These are phyloP conservation scores for Lipomyces yarrowii DNA, from an alignment of 1,139 yeast genomes.

Conservation along the genomic window DNA sequence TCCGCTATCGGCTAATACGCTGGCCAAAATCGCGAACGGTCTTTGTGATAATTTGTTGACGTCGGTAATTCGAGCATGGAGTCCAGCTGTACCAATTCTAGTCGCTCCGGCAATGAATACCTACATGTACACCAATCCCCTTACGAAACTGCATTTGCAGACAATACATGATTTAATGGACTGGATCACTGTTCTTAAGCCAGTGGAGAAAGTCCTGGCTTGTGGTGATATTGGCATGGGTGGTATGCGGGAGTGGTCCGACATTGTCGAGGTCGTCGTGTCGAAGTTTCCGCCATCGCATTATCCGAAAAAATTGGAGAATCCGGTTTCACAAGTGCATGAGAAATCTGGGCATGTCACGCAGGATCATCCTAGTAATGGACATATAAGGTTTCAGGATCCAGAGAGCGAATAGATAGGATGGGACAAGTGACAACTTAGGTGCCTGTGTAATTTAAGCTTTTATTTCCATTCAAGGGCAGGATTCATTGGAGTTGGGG, in stretches of 20 bases:
- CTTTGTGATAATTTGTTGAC: conserved; percentile 84
- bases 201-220: conserved; percentile 89
- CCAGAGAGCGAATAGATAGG: neutral
- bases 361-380: neutral
- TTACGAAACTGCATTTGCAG: conserved; percentile 79
- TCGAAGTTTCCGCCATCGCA: conserved; percentile 41
- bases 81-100: conserved; percentile 61
- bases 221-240: conserved; percentile 98
- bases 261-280: conserved; percentile 78
- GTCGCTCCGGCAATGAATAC: conserved; percentile 99
- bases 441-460: neutral
- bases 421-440: neutral
- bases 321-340: neutral
- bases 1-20: conserved; percentile 90
- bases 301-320: conserved; percentile 13
- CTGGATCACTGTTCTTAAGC: conserved; percentile 79
- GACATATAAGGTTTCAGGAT: neutral
- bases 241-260: conserved; percentile 98
- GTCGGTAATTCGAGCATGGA: conserved; percentile 88
- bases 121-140: conserved; percentile 91
- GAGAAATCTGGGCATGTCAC: neutral
- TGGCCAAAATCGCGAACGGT: conserved; percentile 90
- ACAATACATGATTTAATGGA: conserved; percentile 63
- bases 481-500: neutral
- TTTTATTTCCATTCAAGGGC: neutral